Evolutionary conservation across 306 rosid species (phyloP), one percentile per base, ranked within the genome.

Genomic region (Phaseolus lunatus): DNA sequence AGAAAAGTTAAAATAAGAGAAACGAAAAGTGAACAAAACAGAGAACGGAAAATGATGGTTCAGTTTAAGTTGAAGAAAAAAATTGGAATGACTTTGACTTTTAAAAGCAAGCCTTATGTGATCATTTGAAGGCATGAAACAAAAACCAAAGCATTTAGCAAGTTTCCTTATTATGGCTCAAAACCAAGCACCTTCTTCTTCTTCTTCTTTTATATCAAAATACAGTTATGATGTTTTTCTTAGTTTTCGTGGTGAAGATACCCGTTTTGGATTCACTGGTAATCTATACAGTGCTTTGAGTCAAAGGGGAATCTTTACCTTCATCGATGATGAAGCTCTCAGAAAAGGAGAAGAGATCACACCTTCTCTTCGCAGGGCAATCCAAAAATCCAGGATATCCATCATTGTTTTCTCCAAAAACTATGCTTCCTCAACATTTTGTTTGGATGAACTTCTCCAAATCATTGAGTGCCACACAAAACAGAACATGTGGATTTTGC

Each of bases 361-460:
- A 37, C n/a, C 79, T 47, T 14, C 62, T 47, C 63, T 75, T 13
- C 49, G 15, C n/a, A 47, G 47, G 0, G 62, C 62, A 37, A 62
- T 75, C 19, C 44, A 48, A 20, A 5, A 63, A 2, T 75, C 79
- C 1, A 62, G 72, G 62, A 75, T 62, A 0, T 57, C 79, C 47
- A 75, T 75, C 18, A 16, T 48, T 62, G 9, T 75, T 33, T 62
- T 75, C 63, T 75, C 72, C 39, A 63, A 75, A 59, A 50, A 5
- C 3, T 75, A 75, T 62, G 79, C 79, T 3, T 45, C 62, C 10
- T 74, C 79, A 3, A 7, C n/a, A 2, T 75, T 62, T 48, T 75
- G 72, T 48, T 53, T 75, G 23, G 6, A 31, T 2, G 79, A 75
- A 47, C 79, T 75, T 31, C 62, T 14, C 5, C 44, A 75, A 7